Conservation (phyloP, 1,284 basidiomycete species). For the Naganishia sp. region DNA sequence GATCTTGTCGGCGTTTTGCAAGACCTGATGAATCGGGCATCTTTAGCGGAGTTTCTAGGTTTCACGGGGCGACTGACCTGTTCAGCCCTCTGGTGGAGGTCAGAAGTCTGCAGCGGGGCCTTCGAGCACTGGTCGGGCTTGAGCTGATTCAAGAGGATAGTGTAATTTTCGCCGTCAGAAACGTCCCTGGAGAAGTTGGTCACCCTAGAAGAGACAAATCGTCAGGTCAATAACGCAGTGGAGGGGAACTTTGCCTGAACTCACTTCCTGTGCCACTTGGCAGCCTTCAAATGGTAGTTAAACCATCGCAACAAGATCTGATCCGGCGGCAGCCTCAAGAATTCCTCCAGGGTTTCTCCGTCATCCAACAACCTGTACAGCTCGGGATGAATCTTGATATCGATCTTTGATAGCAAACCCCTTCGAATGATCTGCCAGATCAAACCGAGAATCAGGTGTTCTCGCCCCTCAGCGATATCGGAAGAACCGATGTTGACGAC, state of each 20-base stretch:
- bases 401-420: conserved; percentile 89
- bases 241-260: conserved; percentile 20
- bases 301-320: conserved; percentile 97
- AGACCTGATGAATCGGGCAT: conserved; percentile 58
- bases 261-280: conserved; percentile 82
- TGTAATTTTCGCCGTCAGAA: conserved; percentile 95
- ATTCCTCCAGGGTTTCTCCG: conserved; percentile 93
- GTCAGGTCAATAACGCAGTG: neutral
- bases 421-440: conserved; percentile 98
- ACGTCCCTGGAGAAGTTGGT: conserved; percentile 97
- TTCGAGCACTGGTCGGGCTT: conserved; percentile 91
- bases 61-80: conserved; percentile 56
- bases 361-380: conserved; percentile 94
- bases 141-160: conserved; percentile 89
- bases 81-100: conserved; percentile 81
- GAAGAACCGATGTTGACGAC: conserved; percentile 97
- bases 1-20: conserved; percentile 90
- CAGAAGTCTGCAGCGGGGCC: conserved; percentile 82
- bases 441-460: conserved; percentile 96
- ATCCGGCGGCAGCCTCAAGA: conserved; percentile 89
- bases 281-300: conserved; percentile 96
- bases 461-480: conserved; percentile 88
- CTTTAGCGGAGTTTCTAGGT: neutral
- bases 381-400: conserved; percentile 97
- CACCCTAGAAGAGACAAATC: conserved; percentile 61